Conservation (phyloP, 2,329 filamentous ascomycete species). For the Cercospora canescens region DNA sequence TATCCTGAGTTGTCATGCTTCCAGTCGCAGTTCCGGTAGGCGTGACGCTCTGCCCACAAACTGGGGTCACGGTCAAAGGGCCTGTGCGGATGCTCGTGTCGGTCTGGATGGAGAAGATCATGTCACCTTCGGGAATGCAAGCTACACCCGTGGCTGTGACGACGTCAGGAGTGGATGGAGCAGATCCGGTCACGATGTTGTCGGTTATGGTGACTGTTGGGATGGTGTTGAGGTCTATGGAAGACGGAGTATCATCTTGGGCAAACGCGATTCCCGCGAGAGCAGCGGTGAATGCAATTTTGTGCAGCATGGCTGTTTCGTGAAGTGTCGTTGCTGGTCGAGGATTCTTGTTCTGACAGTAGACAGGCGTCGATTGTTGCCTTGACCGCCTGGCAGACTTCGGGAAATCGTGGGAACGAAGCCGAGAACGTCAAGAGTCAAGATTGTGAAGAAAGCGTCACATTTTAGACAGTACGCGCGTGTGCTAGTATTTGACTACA, state of each 20-base stretch:
- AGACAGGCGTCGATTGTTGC: neutral
- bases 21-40: slow-evolving; percentile 1
- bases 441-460: neutral
- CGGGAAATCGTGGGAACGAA: neutral
- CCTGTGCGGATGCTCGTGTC: slow-evolving; percentile 19
- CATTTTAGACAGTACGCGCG: neutral
- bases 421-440: neutral
- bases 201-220: slow-evolving; percentile 11
- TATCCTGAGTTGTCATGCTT: slow-evolving; percentile 4
- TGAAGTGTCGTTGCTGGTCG: neutral
- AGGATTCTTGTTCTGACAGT: neutral
- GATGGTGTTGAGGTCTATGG: slow-evolving; percentile 11
- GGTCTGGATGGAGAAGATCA: slow-evolving; percentile 24
- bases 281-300: slow-evolving; percentile 5
- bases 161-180: slow-evolving; percentile 4
- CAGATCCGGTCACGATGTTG: slow-evolving; percentile 5
- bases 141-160: slow-evolving; percentile 4
- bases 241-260: neutral
- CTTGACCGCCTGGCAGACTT: neutral
- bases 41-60: slow-evolving; percentile 7
- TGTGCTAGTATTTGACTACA: neutral
- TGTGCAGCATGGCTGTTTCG: slow-evolving; percentile 11
- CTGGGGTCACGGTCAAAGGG: slow-evolving; percentile 11
- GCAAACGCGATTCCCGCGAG: slow-evolving; percentile 9
- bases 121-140: slow-evolving; percentile 14